These are phyloP conservation scores for Crithidia fasciculata DNA, from an alignment of 208 protist genomes.

Conservation along the genomic window DNA sequence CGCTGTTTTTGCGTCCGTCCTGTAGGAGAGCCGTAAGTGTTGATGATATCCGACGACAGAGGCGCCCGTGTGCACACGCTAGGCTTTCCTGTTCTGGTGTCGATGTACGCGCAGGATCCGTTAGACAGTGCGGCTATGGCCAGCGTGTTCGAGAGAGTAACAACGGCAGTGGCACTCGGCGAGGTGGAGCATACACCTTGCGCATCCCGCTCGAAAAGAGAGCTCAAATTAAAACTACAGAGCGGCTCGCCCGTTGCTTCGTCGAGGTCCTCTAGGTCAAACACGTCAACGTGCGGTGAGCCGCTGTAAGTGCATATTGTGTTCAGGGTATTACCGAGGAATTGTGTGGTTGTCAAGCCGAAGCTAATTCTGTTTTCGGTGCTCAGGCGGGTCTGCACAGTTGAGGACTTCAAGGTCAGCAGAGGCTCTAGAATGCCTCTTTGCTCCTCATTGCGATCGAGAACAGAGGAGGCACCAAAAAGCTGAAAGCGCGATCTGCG, in stretches of 20 bases:
- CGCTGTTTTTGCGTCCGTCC: background rate
- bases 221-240: conserved; percentile 43
- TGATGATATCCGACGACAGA: conserved; percentile 12
- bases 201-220: background rate
- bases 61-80: conserved; percentile 20
- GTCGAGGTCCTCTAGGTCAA: conserved; percentile 83
- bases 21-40: background rate
- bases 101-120: conserved; percentile 49
- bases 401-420: conserved; percentile 13
- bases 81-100: conserved; percentile 29
- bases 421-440: background rate
- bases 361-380: conserved; percentile 38
- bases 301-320: conserved; percentile 50
- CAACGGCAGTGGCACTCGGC: conserved; percentile 36
- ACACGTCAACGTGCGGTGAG: conserved; percentile 54
- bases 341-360: conserved; percentile 60
- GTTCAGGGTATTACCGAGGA: conserved; percentile 56
- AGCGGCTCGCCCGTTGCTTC: conserved; percentile 58
- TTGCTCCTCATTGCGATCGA: background rate
- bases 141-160: conserved; percentile 37
- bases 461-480: conserved; percentile 9
- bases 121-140: conserved; percentile 54
- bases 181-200: background rate
- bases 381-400: conserved; percentile 16
- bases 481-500: conserved; percentile 34